Evolutionary conservation across 306 rosid genomes (phyloP).

Genomic region (Arachis hypogaea): DNA sequence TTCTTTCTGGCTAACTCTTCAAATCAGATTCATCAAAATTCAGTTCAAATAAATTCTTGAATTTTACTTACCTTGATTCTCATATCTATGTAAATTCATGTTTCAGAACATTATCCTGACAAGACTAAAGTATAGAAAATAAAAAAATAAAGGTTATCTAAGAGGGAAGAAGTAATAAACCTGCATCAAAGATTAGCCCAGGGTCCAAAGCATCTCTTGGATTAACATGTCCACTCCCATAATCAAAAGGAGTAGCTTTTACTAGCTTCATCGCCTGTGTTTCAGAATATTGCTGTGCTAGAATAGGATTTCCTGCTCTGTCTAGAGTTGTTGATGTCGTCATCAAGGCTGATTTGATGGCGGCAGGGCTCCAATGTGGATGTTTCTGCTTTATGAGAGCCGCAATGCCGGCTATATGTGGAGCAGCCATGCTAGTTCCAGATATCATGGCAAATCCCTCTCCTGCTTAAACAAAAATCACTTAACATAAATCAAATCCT

Average conservation of each 20-base stretch:
- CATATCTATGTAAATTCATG: not conserved
- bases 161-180: slow-evolving; percentile 48
- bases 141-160: not conserved
- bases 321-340: slow-evolving; percentile 85
- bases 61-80: slow-evolving; percentile 12
- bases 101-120: slow-evolving; percentile 6
- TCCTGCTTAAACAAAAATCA: slow-evolving; percentile 54
- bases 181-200: slow-evolving; percentile 95
- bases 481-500: slow-evolving; percentile 26
- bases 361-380: slow-evolving; percentile 98
- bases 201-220: slow-evolving; percentile 97
- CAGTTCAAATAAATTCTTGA: not conserved
- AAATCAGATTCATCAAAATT: not conserved
- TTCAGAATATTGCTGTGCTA: slow-evolving; percentile 89
- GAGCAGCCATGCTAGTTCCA: slow-evolving; percentile 99
- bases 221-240: slow-evolving; percentile 93
- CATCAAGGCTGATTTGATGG: slow-evolving; percentile 95
- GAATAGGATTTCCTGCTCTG: slow-evolving; percentile 85
- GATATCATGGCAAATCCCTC: slow-evolving; percentile 97
- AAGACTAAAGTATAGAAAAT: not conserved
- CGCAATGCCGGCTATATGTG: slow-evolving; percentile 97
- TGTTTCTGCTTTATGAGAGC: slow-evolving; percentile 95
- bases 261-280: slow-evolving; percentile 75
- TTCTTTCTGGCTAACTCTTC: not conserved
- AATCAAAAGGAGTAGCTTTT: slow-evolving; percentile 88